phyloP scores from a whole-genome alignment of 2,329 filamentous ascomycete species.

The Phaeosphaeria sp. region DNA sequence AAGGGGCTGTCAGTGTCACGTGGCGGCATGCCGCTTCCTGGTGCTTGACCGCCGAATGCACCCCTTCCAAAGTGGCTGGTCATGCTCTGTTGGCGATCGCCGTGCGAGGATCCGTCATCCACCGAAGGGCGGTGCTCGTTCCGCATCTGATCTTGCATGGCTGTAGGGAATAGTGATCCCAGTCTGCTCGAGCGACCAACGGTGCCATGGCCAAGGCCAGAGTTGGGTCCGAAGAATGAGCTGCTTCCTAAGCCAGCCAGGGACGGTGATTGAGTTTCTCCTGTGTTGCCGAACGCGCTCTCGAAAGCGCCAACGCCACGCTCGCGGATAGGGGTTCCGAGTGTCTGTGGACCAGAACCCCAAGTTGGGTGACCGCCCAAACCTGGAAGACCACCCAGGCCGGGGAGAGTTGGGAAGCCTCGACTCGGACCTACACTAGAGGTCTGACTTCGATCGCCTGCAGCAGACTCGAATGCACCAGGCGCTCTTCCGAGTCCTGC shows the following conservation, averaged over 20 bases:
- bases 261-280: constrained; percentile 78
- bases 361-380: constrained; percentile 68
- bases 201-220: constrained; percentile 64
- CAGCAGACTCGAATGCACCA: constrained; percentile 62
- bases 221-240: constrained; percentile 66
- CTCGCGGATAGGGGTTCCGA: constrained; percentile 75
- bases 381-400: constrained; percentile 63
- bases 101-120: constrained; percentile 62
- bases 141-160: constrained; percentile 93
- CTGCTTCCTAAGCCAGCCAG: constrained; percentile 70
- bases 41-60: constrained; percentile 55
- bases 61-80: constrained; percentile 72
- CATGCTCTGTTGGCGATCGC: constrained; percentile 52
- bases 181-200: constrained; percentile 81
- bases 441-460: constrained; percentile 89
- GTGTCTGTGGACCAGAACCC: constrained; percentile 71
- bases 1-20: constrained; percentile 52
- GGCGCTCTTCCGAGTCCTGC: constrained; percentile 56
- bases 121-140: constrained; percentile 57
- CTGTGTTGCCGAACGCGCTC: constrained; percentile 73
- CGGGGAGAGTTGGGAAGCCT: constrained; percentile 69
- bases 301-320: constrained; percentile 61
- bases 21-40: constrained; percentile 33
- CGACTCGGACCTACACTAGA: constrained; percentile 82
- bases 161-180: constrained; percentile 83